phyloP scores from a whole-genome alignment of 768 basidiomycete genomes.

The Vararia minispora region DNA sequence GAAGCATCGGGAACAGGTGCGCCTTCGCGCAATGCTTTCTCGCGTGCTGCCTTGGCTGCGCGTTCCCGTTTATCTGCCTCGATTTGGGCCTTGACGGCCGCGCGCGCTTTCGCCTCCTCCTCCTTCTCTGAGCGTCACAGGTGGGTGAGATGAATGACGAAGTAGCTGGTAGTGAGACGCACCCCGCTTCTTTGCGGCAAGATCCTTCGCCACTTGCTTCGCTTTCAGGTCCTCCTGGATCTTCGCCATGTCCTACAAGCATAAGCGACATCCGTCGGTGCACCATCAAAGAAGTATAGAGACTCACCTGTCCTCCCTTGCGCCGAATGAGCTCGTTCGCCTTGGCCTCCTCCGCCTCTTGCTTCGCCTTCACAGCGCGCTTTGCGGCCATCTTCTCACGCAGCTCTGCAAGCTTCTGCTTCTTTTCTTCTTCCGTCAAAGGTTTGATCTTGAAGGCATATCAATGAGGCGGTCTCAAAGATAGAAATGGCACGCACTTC shows the following conservation, averaged over 20 bases:
- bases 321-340: constrained; percentile 72
- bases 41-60: constrained; percentile 78
- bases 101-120: constrained; percentile 76
- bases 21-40: constrained; percentile 88
- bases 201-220: constrained; percentile 78
- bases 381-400: constrained; percentile 73
- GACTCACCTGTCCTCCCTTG: constrained; percentile 76
- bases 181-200: constrained; percentile 75
- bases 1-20: constrained; percentile 25
- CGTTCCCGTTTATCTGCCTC: constrained; percentile 87
- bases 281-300: too few relatives aligned
- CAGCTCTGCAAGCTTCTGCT: constrained; percentile 68
- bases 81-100: constrained; percentile 87
- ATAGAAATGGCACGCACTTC: constrained; percentile 42
- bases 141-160: background rate
- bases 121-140: constrained; percentile 59
- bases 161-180: constrained; percentile 8
- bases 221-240: constrained; percentile 66
- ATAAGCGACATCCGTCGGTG: background rate
- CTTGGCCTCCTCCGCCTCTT: constrained; percentile 63
- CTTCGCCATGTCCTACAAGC: constrained; percentile 50
- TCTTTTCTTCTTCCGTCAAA: constrained; percentile 89
- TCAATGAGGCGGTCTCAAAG: background rate
- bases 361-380: constrained; percentile 55
- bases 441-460: constrained; percentile 61